Conservation (phyloP, 179 eudicot genomes). For the Silene noctiflora region DNA sequence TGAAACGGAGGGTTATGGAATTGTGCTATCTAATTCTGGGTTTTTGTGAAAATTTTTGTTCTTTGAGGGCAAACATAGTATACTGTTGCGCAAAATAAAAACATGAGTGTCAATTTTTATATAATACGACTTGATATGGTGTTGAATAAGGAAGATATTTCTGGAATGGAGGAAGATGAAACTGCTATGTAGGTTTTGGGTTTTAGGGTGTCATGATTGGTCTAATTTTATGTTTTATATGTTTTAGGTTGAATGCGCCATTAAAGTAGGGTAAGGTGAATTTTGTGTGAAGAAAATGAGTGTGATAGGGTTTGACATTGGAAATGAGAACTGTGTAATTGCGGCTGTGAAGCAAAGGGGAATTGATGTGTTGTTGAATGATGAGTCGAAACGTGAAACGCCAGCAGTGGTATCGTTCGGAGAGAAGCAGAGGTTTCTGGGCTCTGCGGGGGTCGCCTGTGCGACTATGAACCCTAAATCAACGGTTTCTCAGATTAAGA, state of each 20-base stretch:
- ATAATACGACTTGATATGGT: no score
- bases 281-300: slow-evolving; percentile 46
- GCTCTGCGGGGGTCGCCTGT: slow-evolving; percentile 74
- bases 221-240: neutral
- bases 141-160: no score
- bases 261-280: neutral
- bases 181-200: neutral
- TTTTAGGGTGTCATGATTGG: neutral
- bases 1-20: no score
- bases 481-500: slow-evolving; percentile 71
- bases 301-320: slow-evolving; percentile 83
- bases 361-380: slow-evolving; percentile 80
- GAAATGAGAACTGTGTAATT: slow-evolving; percentile 89
- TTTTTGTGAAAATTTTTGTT: no score
- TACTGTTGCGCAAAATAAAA: no score
- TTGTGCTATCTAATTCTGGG: no score
- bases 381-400: slow-evolving; percentile 84
- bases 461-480: slow-evolving; percentile 77
- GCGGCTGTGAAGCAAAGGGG: slow-evolving; percentile 74
- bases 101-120: no score
- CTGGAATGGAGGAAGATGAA: no score
- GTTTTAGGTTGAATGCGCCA: neutral
- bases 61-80: no score
- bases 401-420: slow-evolving; percentile 89
- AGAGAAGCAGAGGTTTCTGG: slow-evolving; percentile 77